Conservation (phyloP, 176 grass and related monocot species). For the Lolium perenne region DNA sequence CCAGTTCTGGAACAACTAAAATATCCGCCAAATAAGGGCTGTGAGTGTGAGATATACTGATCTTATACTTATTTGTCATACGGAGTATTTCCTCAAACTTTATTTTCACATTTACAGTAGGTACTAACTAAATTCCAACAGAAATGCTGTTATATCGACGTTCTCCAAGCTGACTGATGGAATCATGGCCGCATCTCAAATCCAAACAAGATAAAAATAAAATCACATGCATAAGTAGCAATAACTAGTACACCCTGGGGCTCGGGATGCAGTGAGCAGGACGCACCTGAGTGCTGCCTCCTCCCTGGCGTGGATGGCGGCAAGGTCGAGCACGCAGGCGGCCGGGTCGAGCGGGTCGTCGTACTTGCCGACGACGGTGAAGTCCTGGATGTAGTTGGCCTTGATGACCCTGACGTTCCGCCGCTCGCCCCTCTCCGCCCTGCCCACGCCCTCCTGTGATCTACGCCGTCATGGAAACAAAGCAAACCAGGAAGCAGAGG, state of each 20-base stretch:
- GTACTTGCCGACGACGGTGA: constrained; percentile 58
- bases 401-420: constrained; percentile 86
- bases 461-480: constrained; percentile 59
- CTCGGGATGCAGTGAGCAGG: background rate
- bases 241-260: background rate
- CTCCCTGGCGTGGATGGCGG: constrained; percentile 77
- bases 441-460: constrained; percentile 83
- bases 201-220: background rate
- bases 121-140: constrained; percentile 5
- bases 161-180: background rate
- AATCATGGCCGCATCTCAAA: constrained; percentile 17
- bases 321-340: constrained; percentile 75
- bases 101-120: constrained; percentile 9
- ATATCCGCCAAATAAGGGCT: background rate
- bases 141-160: background rate
- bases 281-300: constrained; percentile 80
- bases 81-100: background rate
- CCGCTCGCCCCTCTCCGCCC: constrained; percentile 47
- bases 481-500: constrained; percentile 32
- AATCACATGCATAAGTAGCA: constrained; percentile 5
- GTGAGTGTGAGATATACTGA: background rate
- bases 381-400: constrained; percentile 90
- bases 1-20: background rate
- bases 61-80: background rate
- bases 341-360: constrained; percentile 81